These are phyloP conservation scores for Fusarium sp. DNA, from an alignment of 2,329 filamentous ascomycete species.

Conservation along the genomic window DNA sequence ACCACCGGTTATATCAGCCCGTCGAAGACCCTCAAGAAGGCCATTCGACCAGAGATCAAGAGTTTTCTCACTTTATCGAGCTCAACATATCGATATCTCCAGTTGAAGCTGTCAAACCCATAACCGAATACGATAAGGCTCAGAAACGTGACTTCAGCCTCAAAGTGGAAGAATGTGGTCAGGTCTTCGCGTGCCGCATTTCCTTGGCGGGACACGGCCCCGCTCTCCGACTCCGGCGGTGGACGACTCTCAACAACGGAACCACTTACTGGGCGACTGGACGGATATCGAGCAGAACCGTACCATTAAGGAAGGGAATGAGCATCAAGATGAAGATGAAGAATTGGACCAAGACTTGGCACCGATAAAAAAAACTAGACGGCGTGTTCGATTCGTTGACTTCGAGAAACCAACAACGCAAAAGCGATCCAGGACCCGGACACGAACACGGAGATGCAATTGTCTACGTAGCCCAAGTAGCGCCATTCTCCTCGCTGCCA, in stretches of 20 bases:
- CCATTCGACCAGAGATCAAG: background rate
- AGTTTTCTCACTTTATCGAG: background rate
- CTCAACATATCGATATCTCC: background rate
- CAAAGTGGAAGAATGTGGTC: conserved; percentile 16
- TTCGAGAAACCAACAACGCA: conserved; percentile 8
- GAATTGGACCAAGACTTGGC: background rate
- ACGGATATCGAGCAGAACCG: conserved; percentile 24
- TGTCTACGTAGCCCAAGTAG: conserved; percentile 31
- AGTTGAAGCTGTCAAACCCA: background rate
- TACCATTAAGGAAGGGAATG: background rate
- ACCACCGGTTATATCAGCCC: background rate
- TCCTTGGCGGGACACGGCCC: conserved; percentile 31
- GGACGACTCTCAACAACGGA: conserved; percentile 28
- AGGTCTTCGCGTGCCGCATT: conserved; percentile 24
- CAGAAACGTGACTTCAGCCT: conserved; percentile 19
- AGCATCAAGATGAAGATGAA: background rate
- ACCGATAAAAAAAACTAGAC: background rate
- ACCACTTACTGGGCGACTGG: conserved; percentile 38
- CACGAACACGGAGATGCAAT: conserved; percentile 16
- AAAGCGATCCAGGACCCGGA: background rate
- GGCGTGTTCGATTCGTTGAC: conserved; percentile 17
- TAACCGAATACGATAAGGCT: conserved; percentile 6
- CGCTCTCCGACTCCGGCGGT: conserved; percentile 9
- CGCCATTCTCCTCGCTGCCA: conserved; percentile 54
- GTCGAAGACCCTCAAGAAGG: background rate